Evolutionary conservation across 129 eudicot genomes (phyloP).

Genomic region (Arctium minus): DNA sequence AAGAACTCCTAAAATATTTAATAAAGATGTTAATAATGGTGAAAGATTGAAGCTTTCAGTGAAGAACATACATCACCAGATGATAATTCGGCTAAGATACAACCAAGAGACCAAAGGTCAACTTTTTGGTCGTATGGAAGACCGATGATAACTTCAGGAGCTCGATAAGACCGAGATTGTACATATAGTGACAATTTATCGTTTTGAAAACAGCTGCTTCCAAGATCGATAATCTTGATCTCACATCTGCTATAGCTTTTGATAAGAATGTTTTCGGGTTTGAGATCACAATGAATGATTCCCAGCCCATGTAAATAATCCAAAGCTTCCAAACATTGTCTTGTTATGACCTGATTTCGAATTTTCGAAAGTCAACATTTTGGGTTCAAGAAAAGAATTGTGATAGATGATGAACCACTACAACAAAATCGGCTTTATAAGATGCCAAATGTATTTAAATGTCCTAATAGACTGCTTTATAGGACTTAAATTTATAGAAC

Average conservation of each 20-base stretch:
- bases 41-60: not conserved
- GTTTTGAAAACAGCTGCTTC: conserved; percentile 86
- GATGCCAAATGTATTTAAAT: not conserved
- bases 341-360: conserved; percentile 57
- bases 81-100: conserved; percentile 81
- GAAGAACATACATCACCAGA: conserved; percentile 78
- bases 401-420: not conserved
- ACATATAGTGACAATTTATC: conserved; percentile 80
- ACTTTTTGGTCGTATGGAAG: conserved; percentile 80
- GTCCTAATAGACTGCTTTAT: no score
- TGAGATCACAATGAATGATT: conserved; percentile 91
- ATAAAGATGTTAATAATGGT: not conserved
- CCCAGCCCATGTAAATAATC: conserved; percentile 73
- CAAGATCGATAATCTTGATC: conserved; percentile 95
- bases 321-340: conserved; percentile 90
- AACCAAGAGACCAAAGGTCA: conserved; percentile 97
- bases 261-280: conserved; percentile 92
- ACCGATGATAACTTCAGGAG: conserved; percentile 97
- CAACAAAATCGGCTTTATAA: not conserved
- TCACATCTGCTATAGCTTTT: conserved; percentile 91
- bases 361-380: conserved; percentile 3
- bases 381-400: not conserved
- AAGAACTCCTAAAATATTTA: not conserved
- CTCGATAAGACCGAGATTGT: conserved; percentile 96
- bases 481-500: not conserved